A percentile compares a stretch with the other conserved stretches of the same genome.
phyloP scores from a whole-genome alignment of 2,329 filamentous ascomycete genomes.

The Alternaria arborescens region DNA sequence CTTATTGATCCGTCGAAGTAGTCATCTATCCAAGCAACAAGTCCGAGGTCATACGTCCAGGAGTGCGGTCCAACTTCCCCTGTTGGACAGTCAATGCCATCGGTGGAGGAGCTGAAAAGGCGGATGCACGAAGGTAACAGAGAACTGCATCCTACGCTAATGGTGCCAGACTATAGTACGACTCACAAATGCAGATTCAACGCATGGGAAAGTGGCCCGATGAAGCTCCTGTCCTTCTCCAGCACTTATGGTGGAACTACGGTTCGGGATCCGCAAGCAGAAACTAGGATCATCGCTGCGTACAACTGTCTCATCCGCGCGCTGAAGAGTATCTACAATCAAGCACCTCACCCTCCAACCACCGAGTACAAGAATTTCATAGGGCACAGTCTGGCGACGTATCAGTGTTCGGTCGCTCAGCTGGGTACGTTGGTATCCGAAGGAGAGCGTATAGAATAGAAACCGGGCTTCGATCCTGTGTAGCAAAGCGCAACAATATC shows the following conservation, averaged over 20 bases:
- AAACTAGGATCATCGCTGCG: conserved; percentile 68
- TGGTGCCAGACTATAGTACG: neutral
- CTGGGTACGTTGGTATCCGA: no score
- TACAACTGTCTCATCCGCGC: conserved; percentile 71
- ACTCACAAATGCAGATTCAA: conserved; percentile 1
- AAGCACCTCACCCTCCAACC: conserved; percentile 61
- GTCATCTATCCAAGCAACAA: neutral
- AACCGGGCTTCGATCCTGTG: neutral
- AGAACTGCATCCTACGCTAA: neutral
- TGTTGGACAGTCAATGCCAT: neutral
- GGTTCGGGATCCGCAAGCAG: conserved; percentile 62
- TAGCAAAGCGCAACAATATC: neutral
- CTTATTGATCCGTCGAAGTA: neutral
- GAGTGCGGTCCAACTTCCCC: no score
- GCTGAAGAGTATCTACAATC: conserved; percentile 70
- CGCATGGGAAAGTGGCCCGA: conserved; percentile 24
- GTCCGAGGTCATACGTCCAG: neutral
- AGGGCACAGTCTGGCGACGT: no score
- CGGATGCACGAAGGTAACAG: conserved; percentile 1
- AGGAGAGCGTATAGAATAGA: neutral
- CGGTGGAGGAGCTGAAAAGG: neutral
- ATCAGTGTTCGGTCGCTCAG: no score
- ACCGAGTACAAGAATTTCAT: neutral
- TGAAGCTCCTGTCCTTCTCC: conserved; percentile 22
- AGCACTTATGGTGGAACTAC: conserved; percentile 26